Evolutionary conservation across 2,329 filamentous ascomycete genomes (phyloP), one percentile per base, ranked within the genome.

Genomic region (Eutypella sp.): DNA sequence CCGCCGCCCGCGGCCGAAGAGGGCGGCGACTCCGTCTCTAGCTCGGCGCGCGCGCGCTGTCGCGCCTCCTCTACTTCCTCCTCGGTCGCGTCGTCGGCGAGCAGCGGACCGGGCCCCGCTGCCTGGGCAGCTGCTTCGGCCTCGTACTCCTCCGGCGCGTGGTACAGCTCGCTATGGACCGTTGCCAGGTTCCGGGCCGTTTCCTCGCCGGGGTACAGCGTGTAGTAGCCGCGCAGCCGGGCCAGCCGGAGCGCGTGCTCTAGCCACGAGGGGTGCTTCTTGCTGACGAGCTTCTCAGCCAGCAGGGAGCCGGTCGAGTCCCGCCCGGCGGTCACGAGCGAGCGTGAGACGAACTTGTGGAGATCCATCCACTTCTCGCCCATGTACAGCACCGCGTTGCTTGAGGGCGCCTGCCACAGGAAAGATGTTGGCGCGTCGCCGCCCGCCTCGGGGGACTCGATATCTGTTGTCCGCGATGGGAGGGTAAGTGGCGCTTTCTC

Each of bases 341-440:
- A 72, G 40, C 78, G 75, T 10, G 85, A 79, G 2, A 95, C 76
- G 56, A 95, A 93, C 10, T 82, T 78, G 61, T 96, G 90, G 9
- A 96, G 76, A 55, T 95, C 88, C 11, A 79, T 70, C 93, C 93
- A 99, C 59, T 85, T 90, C 40, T 89, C 81, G 37, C 91, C 90
- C 46, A 93, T 82, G 61, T 92, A 85, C 9, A 99, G 73, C 10
- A 84, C 80, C 1, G 92, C 91, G 52, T 93, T 86, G 59, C 85
- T 88, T 53, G 83, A 87, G 5, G 92, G 91, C 2, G 84, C 81
- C 66, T 96, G 87, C 84, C 90, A 96, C 8, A 95, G 71, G 58
- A 95, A 95, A 0, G 86, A 74, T 0, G 78, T 76, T 5, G 67
- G 41, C 5, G 64, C 57, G 23, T 65, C 56, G 9, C 57, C 52